Evolutionary conservation across 2,329 filamentous ascomycete genomes (phyloP).

Genomic region (Pseudocercospora musae): DNA sequence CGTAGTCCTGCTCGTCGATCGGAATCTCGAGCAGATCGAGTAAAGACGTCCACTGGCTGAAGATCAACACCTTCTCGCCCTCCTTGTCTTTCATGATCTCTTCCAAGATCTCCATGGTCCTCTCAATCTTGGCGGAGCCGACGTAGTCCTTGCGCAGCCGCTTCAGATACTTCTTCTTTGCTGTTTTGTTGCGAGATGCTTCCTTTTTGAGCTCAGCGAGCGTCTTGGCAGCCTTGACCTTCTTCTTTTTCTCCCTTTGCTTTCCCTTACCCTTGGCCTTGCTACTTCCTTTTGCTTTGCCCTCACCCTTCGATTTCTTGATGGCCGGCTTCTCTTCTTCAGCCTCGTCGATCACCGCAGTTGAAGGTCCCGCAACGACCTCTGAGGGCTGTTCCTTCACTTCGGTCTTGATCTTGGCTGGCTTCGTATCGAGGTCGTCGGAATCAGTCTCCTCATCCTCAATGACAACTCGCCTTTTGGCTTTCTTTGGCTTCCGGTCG

Average conservation of each 20-base stretch:
- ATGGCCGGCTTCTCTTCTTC: slow-evolving; percentile 1
- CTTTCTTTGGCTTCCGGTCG: slow-evolving; percentile 9
- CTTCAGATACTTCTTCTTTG: slow-evolving; percentile 66
- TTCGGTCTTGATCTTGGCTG: not conserved
- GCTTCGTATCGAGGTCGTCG: slow-evolving; percentile 4
- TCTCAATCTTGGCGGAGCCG: slow-evolving; percentile 71
- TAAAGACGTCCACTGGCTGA: slow-evolving; percentile 76
- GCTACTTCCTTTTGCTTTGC: slow-evolving; percentile 14
- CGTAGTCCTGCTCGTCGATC: slow-evolving; percentile 56
- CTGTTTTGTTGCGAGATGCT: slow-evolving; percentile 59
- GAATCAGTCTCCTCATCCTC: slow-evolving; percentile 5
- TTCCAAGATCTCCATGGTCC: slow-evolving; percentile 62
- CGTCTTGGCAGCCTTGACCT: slow-evolving; percentile 41
- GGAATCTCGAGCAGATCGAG: slow-evolving; percentile 75
- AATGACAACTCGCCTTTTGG: slow-evolving; percentile 9
- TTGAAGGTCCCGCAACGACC: slow-evolving; percentile 3
- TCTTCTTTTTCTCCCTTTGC: slow-evolving; percentile 39
- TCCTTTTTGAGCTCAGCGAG: slow-evolving; percentile 66
- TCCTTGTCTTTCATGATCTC: slow-evolving; percentile 46
- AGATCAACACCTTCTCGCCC: slow-evolving; percentile 74
- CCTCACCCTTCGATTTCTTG: slow-evolving; percentile 13
- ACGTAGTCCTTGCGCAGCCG: slow-evolving; percentile 67
- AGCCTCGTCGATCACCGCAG: not conserved
- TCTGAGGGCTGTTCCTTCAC: not conserved
- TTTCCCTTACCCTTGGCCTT: slow-evolving; percentile 41